Evolutionary conservation across 169 alveolate species (phyloP).

Genomic region (Eimeria acervulina): DNA sequence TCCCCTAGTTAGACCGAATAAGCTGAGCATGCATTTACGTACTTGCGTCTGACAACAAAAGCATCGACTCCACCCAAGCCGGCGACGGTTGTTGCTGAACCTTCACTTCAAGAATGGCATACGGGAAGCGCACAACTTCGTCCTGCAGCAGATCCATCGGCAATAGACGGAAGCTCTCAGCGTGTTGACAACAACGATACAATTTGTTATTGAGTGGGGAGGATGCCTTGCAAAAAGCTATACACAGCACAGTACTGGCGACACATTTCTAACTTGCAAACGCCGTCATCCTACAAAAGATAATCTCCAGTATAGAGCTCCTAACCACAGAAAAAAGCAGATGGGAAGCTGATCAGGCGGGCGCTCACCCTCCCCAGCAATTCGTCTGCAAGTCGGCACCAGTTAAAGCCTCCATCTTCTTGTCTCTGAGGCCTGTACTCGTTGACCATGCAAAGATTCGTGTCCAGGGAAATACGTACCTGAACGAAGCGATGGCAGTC

Average conservation of each 20-base stretch:
- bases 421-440: slow-evolving; percentile 84
- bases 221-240: neutral
- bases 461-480: slow-evolving; percentile 89
- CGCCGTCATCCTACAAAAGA: neutral
- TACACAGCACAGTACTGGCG: neutral
- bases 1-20: neutral
- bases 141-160: slow-evolving; percentile 56
- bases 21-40: neutral
- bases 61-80: slow-evolving; percentile 87
- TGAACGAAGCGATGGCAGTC: slow-evolving; percentile 56
- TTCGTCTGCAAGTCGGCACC: slow-evolving; percentile 91
- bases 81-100: slow-evolving; percentile 86
- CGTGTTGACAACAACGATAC: neutral
- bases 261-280: neutral
- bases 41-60: slow-evolving; percentile 71
- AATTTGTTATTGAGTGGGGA: neutral
- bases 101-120: slow-evolving; percentile 88
- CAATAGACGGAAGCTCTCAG: neutral
- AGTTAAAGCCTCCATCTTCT: slow-evolving; percentile 75
- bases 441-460: slow-evolving; percentile 90
- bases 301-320: neutral
- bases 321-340: neutral
- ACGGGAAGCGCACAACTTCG: slow-evolving; percentile 87
- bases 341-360: neutral
- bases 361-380: slow-evolving; percentile 87